A percentile compares a stretch with the other conserved stretches of the same genome.
phyloP scores from a whole-genome alignment of 768 basidiomycete genomes.

The Mycena kentingensis region DNA sequence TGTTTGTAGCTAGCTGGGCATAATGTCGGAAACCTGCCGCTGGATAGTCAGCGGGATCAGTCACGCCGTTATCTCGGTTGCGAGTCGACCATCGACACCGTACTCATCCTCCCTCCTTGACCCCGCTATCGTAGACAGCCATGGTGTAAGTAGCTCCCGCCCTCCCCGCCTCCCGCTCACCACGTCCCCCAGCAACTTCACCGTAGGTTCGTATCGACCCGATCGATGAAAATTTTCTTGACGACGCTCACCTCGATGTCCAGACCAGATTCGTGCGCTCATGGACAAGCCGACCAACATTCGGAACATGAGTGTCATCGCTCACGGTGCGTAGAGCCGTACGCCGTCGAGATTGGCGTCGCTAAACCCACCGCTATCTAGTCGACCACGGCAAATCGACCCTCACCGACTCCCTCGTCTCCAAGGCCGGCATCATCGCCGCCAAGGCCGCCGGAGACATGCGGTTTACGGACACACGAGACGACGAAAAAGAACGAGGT shows the following conservation, averaged over 20 bases:
- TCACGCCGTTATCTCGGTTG: not conserved
- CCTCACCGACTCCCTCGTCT: constrained; percentile 97
- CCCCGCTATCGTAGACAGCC: constrained; percentile 51
- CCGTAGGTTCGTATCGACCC: constrained; percentile 62
- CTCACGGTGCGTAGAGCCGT: constrained; percentile 75
- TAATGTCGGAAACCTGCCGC: too few relatives aligned
- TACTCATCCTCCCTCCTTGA: constrained; percentile 12
- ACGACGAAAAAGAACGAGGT: constrained; percentile 99
- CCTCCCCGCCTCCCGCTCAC: constrained; percentile 32
- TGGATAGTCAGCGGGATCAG: not conserved
- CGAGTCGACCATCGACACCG: constrained; percentile 6
- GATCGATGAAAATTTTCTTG: constrained; percentile 3
- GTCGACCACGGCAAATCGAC: constrained; percentile 99
- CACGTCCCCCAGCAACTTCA: constrained; percentile 72
- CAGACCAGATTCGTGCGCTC: constrained; percentile 84
- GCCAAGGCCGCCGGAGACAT: constrained; percentile 90
- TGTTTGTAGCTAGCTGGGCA: constrained; percentile 58
- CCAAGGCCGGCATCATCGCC: constrained; percentile 99
- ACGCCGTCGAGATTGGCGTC: not conserved
- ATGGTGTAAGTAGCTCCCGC: constrained; percentile 65
- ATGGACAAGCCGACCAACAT: constrained; percentile 93
- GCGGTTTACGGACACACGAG: constrained; percentile 96
- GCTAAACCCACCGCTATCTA: constrained; percentile 32
- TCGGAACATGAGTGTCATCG: constrained; percentile 46
- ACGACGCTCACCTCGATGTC: constrained; percentile 15